Percentiles rank a stretch among this genome's conserved stretches.
Conservation (phyloP, 345 rosid species). For the Gossypium ekmanianum region DNA sequence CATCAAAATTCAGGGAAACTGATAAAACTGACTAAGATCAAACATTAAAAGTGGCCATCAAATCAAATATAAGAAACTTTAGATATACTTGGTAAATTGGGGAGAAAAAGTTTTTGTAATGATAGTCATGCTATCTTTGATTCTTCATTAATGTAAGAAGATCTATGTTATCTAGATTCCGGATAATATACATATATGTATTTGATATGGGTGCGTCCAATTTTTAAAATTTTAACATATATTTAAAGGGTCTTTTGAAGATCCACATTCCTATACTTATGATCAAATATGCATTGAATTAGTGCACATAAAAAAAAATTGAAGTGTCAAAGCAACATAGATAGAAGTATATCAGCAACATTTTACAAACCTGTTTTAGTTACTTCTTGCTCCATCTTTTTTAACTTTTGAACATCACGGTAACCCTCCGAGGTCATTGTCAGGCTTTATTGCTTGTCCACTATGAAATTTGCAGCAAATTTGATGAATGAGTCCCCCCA, state of each 20-base stretch:
- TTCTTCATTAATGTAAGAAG: too few relatives aligned
- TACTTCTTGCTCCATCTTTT: conserved; percentile 31
- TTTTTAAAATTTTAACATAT: too few relatives aligned
- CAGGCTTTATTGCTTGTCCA: conserved; percentile 2
- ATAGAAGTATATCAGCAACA: not conserved
- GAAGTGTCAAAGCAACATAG: not conserved
- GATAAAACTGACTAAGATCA: too few relatives aligned
- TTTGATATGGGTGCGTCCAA: too few relatives aligned
- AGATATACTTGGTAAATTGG: too few relatives aligned
- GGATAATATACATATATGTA: too few relatives aligned
- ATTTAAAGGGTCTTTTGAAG: not conserved
- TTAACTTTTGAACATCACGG: conserved; percentile 12
- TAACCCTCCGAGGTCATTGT: conserved; percentile 13
- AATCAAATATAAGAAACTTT: too few relatives aligned
- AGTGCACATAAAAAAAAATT: not conserved
- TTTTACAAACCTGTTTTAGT: conserved; percentile 35
- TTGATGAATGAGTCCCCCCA: not conserved
- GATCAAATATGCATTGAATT: not conserved
- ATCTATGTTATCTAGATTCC: too few relatives aligned
- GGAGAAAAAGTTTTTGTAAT: too few relatives aligned
- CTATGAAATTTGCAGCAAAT: conserved; percentile 11
- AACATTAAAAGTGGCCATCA: too few relatives aligned
- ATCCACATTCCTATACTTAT: not conserved
- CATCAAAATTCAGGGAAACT: not conserved
- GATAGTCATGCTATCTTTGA: too few relatives aligned